These are phyloP conservation scores for Globisporangium okanoganense DNA, from an alignment of 352 stramenopile species.

Conservation along the genomic window DNA sequence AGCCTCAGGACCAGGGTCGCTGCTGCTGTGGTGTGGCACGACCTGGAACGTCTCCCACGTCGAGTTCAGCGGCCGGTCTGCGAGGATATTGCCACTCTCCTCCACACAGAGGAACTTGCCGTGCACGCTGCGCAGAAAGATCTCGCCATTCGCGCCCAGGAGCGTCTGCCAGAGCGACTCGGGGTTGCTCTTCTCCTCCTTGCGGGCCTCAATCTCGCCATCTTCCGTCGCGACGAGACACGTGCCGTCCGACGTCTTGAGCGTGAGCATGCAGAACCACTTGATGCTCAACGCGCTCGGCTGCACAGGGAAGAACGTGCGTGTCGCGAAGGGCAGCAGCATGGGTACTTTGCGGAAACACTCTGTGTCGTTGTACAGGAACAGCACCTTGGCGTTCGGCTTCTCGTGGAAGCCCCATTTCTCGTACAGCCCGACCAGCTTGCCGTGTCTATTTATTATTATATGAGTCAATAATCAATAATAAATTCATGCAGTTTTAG, in stretches of 20 bases:
- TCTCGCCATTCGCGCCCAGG: slow-evolving; percentile 44
- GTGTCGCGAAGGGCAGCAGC: slow-evolving; percentile 40
- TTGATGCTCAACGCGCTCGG: slow-evolving; percentile 22
- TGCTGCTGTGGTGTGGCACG: slow-evolving; percentile 40
- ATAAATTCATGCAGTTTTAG: too few relatives aligned
- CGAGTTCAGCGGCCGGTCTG: slow-evolving; percentile 68
- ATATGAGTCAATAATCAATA: too few relatives aligned
- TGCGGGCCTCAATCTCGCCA: slow-evolving; percentile 44
- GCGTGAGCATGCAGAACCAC: slow-evolving; percentile 79
- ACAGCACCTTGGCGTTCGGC: slow-evolving; percentile 57
- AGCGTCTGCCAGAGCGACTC: slow-evolving; percentile 76
- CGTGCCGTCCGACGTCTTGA: slow-evolving; percentile 60
- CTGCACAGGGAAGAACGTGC: slow-evolving; percentile 33
- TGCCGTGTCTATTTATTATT: slow-evolving; percentile 28
- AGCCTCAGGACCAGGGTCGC: neutral
- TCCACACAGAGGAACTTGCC: slow-evolving; percentile 86
- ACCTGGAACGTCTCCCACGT: slow-evolving; percentile 88
- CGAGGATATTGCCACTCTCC: slow-evolving; percentile 62
- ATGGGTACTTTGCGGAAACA: slow-evolving; percentile 86
- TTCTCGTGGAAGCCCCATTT: slow-evolving; percentile 62
- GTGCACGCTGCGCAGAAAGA: slow-evolving; percentile 71
- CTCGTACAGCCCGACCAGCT: slow-evolving; percentile 68
- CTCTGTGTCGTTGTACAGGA: slow-evolving; percentile 83
- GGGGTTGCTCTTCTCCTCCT: slow-evolving; percentile 17
- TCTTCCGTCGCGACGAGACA: slow-evolving; percentile 68